Evolutionary conservation across 192 early-diverging fungal genomes (phyloP).

Genomic region (Chytriomyces sp.): DNA sequence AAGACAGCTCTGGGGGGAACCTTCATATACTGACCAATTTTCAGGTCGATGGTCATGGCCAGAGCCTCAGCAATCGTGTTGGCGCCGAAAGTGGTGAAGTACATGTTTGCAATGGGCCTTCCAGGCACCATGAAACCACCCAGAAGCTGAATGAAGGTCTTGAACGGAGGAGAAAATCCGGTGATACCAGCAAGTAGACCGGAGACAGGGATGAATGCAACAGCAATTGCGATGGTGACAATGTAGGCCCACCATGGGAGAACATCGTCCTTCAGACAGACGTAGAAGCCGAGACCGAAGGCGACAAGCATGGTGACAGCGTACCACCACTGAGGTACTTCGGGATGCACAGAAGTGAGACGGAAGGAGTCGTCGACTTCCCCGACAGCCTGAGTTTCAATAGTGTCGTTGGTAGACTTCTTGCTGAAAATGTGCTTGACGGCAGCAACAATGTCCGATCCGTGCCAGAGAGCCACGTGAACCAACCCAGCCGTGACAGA

Average conservation of each 20-base stretch:
- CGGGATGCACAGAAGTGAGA: background rate
- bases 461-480: slow-evolving; percentile 1
- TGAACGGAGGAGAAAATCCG: background rate
- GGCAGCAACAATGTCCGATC: background rate
- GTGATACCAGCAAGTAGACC: slow-evolving; percentile 2
- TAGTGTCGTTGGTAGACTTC: slow-evolving; percentile 16
- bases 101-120: slow-evolving; percentile 65
- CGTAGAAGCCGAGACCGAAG: background rate
- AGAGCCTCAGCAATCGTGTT: slow-evolving; percentile 65
- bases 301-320: background rate
- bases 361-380: slow-evolving; percentile 1
- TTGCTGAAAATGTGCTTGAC: slow-evolving; percentile 9
- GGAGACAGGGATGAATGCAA: background rate
- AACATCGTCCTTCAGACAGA: background rate
- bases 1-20: slow-evolving; percentile 76
- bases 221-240: background rate
- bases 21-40: slow-evolving; percentile 73
- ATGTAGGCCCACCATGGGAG: slow-evolving; percentile 10
- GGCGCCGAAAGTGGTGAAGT: slow-evolving; percentile 69
- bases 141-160: slow-evolving; percentile 1
- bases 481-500: slow-evolving; percentile 4
- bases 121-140: slow-evolving; percentile 48
- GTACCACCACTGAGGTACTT: slow-evolving; percentile 11
- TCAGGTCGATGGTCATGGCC: slow-evolving; percentile 58
- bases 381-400: too few species aligned